phyloP scores from a whole-genome alignment of 148 eudicot species.

The Silene uniflora region DNA sequence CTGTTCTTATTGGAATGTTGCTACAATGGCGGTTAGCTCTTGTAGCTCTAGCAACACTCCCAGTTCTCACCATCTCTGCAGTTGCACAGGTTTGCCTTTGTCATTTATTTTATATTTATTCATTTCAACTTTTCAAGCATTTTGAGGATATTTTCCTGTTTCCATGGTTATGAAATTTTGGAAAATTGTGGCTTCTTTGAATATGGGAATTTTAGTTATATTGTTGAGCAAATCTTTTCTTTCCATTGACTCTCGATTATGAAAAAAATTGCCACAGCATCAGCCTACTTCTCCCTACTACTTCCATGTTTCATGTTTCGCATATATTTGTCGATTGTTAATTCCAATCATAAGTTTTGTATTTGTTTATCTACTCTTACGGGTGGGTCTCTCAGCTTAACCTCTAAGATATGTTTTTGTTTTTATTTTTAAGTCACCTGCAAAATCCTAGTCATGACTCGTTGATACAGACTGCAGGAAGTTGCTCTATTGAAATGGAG shows the following conservation, averaged over 20 bases:
- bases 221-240: background rate
- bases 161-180: background rate
- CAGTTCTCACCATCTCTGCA: constrained; percentile 80
- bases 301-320: background rate
- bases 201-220: background rate
- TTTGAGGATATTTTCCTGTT: background rate
- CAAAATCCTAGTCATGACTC: background rate
- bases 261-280: background rate
- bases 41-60: constrained; percentile 87
- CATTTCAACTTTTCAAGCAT: background rate
- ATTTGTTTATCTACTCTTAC: background rate
- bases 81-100: constrained; percentile 75
- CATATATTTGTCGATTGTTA: background rate
- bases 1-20: constrained; percentile 81
- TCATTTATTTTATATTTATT: background rate
- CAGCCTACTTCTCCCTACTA: background rate
- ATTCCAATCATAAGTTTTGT: background rate
- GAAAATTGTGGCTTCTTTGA: background rate
- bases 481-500: no score
- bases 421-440: background rate
- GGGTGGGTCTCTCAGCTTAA: background rate
- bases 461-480: no score
- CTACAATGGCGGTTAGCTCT: constrained; percentile 89
- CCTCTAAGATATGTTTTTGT: background rate
- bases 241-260: background rate